Percentiles rank a stretch among this genome's conserved stretches.
Evolutionary conservation across 2,329 filamentous ascomycete genomes (phyloP).

Genomic region (Bipolaris victoriae): DNA sequence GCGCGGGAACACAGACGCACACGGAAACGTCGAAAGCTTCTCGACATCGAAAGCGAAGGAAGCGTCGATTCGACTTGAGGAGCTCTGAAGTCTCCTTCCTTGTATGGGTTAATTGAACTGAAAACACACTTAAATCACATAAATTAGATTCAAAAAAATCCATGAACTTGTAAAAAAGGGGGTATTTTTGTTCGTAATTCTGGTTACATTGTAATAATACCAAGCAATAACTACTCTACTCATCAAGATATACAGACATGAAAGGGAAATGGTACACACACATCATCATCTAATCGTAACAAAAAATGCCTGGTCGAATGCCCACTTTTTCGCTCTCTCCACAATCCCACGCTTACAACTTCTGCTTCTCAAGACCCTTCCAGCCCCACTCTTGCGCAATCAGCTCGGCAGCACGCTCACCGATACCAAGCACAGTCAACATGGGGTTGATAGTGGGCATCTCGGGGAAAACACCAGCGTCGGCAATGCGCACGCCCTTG

Average conservation of each 20-base stretch:
- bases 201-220: not conserved
- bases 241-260: not conserved
- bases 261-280: not conserved
- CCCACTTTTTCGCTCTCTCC: not conserved
- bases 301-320: not conserved
- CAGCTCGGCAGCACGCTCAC: slow-evolving; percentile 83
- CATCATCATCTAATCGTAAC: slow-evolving; percentile 2
- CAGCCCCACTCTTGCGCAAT: slow-evolving; percentile 76
- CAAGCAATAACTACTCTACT: slow-evolving; percentile 1
- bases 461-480: slow-evolving; percentile 86
- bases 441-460: slow-evolving; percentile 90
- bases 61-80: not conserved
- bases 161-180: not conserved
- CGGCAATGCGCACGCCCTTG: slow-evolving; percentile 77
- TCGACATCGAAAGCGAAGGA: not conserved
- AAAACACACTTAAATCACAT: not conserved
- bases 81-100: not conserved
- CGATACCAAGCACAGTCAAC: slow-evolving; percentile 84
- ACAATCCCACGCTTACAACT: slow-evolving; percentile 50
- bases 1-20: too few relatives aligned
- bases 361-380: slow-evolving; percentile 62
- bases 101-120: too few relatives aligned
- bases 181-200: not conserved
- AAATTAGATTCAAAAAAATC: not conserved
- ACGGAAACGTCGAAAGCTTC: not conserved